Base-by-base conservation (phyloP, 306 rosid genomes). In the Lathyrus tuberosus region DNA sequence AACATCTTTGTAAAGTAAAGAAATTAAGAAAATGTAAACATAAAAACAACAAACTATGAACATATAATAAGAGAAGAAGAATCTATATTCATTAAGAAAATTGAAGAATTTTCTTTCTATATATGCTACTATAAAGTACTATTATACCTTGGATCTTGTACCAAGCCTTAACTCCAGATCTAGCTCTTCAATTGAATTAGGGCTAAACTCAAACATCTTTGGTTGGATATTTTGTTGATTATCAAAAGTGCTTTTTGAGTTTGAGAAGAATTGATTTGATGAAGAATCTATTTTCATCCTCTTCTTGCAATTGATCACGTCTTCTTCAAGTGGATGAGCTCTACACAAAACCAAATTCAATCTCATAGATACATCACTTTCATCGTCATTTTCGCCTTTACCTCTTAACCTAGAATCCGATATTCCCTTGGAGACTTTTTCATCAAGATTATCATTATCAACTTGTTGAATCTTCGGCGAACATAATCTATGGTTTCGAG, bases 211-310 rank as follows among this genome's bases (percentile, higher is more conserved):
- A 68, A 64, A 53, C 72, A 79, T n/a, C 48, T 72, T 12, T 49
- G 69, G 14, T 46, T 48, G 59, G 17, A 68, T 44, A 33, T 40
- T 54, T 54, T 69, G 66, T 28, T 63, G 67, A 38, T n/a, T 42
- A 61, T 79, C 73, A 62, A 70, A 67, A 26, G 77, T 62, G 24
- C 65, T 69, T 35, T 35, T 35, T 73, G 80, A 74, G 47, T 81
- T 72, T 31, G 81, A 78, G 73, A 85, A 69, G 77, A 85, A 56
- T 37, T 67, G 81, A 47, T 71, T 33, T 54, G 85, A 69, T 2
- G 89, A 65, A 16, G 86, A 37, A 15, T 92, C 85, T 14, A 18
- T 66, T 79, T 80, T 88, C 78, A 82, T 88, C 80, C 86, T 88
- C 78, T 86, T 88, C 83, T 88, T 93, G 84, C 67, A 81, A 78